Conservation (phyloP, 1,284 basidiomycete genomes). For the Megacollybia platyphylla region DNA sequence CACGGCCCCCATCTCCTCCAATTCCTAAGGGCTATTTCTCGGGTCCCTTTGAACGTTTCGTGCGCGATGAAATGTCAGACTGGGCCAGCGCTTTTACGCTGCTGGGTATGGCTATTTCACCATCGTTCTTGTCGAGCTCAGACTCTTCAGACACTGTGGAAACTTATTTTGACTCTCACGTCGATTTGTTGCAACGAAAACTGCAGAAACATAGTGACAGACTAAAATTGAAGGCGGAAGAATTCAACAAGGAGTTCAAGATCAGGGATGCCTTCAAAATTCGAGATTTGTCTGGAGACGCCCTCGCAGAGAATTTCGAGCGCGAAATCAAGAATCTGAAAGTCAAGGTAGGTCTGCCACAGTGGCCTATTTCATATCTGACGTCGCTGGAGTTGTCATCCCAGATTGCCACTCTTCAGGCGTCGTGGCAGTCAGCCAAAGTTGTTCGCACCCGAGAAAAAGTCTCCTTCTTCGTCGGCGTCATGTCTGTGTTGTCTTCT, state of each 20-base stretch:
- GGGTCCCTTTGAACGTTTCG: slow-evolving; percentile 28
- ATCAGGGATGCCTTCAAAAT: slow-evolving; percentile 44
- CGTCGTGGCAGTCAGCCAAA: slow-evolving; percentile 83
- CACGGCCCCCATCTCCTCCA: slow-evolving; percentile 25
- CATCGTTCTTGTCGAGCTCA: not conserved
- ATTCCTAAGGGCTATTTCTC: slow-evolving; percentile 23
- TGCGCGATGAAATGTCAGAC: slow-evolving; percentile 24
- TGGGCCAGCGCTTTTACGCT: slow-evolving; percentile 11
- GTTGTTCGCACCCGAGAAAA: slow-evolving; percentile 87
- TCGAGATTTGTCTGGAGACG: slow-evolving; percentile 53
- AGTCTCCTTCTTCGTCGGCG: slow-evolving; percentile 83
- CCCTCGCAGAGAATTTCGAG: slow-evolving; percentile 66
- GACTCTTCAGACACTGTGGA: slow-evolving; percentile 65
- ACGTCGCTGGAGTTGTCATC: slow-evolving; percentile 45
- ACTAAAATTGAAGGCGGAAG: slow-evolving; percentile 69
- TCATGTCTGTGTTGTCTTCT: slow-evolving; percentile 76
- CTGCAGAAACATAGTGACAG: slow-evolving; percentile 78
- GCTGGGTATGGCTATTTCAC: slow-evolving; percentile 2
- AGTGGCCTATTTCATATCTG: not conserved
- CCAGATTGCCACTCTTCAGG: slow-evolving; percentile 58
- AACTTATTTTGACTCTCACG: slow-evolving; percentile 81
- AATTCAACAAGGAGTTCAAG: slow-evolving; percentile 23
- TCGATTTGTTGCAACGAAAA: slow-evolving; percentile 81
- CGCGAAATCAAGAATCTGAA: slow-evolving; percentile 75
- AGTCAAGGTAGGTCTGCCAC: slow-evolving; percentile 27